phyloP scores from a whole-genome alignment of 805 yeast species.

The Pichia californica region DNA sequence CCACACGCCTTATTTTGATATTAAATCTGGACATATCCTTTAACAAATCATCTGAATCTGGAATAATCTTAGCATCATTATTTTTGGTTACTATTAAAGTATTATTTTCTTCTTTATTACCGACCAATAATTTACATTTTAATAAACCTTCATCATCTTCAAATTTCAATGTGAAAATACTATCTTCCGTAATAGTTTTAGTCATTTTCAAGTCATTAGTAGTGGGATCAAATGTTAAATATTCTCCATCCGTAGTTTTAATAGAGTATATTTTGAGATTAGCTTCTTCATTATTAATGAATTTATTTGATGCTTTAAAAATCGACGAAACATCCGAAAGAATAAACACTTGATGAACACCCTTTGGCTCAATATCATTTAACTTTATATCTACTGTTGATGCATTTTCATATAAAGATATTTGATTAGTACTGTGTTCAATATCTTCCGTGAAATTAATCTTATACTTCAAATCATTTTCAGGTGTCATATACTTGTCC shows the following conservation, averaged over 20 bases:
- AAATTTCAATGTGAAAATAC: conserved; percentile 21
- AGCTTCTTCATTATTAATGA: neutral
- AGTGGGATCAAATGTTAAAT: conserved; percentile 17
- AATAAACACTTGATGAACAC: conserved; percentile 23
- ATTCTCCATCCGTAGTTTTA: conserved; percentile 21
- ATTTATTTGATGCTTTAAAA: conserved; percentile 9
- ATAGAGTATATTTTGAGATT: conserved; percentile 15
- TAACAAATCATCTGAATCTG: conserved; percentile 26
- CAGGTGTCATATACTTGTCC: neutral
- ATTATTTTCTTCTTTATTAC: conserved; percentile 12
- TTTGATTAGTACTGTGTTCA: too few species aligned
- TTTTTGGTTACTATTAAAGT: conserved; percentile 17
- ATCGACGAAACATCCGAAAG: conserved; percentile 15
- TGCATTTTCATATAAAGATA: too few species aligned
- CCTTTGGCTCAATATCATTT: conserved; percentile 22
- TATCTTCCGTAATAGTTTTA: conserved; percentile 24
- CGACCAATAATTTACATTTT: conserved; percentile 14
- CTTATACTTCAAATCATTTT: neutral
- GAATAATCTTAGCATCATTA: conserved; percentile 20
- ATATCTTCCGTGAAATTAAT: neutral
- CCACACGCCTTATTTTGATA: conserved; percentile 23
- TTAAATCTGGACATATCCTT: conserved; percentile 19
- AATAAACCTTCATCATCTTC: conserved; percentile 3
- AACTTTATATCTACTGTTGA: neutral
- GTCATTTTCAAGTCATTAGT: conserved; percentile 16